These are phyloP conservation scores for Zymoseptoria tritici DNA, from an alignment of 2,329 filamentous ascomycete genomes.

Conservation along the genomic window DNA sequence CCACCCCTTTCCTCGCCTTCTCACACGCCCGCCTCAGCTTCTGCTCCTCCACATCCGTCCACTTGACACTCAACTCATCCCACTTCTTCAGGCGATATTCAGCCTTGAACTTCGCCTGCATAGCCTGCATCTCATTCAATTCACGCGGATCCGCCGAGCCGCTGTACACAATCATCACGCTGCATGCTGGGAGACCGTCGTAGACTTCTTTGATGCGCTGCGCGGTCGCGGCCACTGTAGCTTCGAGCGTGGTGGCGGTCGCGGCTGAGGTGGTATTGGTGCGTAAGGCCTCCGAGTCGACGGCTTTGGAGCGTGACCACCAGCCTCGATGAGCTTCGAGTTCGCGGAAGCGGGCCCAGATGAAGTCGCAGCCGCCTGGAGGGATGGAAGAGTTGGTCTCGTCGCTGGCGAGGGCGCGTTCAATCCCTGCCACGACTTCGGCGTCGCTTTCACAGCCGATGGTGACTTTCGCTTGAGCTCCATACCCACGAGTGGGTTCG, in stretches of 20 bases:
- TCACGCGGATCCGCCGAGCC: conserved; percentile 57
- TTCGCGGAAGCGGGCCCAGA: conserved; percentile 56
- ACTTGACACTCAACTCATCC: conserved; percentile 55
- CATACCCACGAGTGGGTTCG: conserved; percentile 58
- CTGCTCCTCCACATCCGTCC: conserved; percentile 59
- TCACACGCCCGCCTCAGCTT: conserved; percentile 49
- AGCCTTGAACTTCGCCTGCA: conserved; percentile 49
- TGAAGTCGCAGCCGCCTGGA: conserved; percentile 51
- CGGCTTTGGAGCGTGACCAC: conserved; percentile 46
- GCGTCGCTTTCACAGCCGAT: conserved; percentile 52
- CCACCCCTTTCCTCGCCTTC: conserved; percentile 50
- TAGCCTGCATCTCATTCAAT: conserved; percentile 47
- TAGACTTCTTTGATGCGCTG: conserved; percentile 46
- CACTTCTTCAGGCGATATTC: conserved; percentile 56
- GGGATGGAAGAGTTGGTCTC: conserved; percentile 37
- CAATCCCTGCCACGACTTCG: conserved; percentile 50
- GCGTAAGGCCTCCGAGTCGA: conserved; percentile 31
- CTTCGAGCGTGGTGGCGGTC: conserved; percentile 31
- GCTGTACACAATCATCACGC: conserved; percentile 55
- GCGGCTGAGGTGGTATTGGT: conserved; percentile 12
- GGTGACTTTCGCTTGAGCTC: conserved; percentile 47
- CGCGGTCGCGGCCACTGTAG: conserved; percentile 45
- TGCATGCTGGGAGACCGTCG: conserved; percentile 50
- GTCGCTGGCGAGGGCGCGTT: conserved; percentile 43
- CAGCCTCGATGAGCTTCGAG: conserved; percentile 54